Conservation (phyloP, 2,329 filamentous ascomycete species). For the Metarhizium album region DNA sequence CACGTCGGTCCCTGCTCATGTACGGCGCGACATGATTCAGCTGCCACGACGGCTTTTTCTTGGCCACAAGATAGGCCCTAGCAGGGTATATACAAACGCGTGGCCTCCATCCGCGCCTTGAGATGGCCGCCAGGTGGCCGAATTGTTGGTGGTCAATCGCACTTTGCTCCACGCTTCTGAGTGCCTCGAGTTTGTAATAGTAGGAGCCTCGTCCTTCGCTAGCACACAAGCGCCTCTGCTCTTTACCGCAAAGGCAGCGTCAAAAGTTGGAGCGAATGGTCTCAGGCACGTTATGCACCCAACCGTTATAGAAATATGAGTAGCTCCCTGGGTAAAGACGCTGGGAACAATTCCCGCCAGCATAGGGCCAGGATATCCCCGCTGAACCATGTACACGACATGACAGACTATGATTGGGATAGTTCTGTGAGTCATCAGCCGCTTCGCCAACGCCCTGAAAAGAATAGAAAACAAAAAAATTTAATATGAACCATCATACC, state of each 20-base stretch:
- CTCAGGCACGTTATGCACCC: constrained; percentile 6
- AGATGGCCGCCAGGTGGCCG: constrained; percentile 4
- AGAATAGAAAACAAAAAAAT: too few species aligned
- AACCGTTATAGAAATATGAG: constrained; percentile 6
- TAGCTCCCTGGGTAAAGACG: constrained; percentile 4
- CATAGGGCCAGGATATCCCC: not conserved
- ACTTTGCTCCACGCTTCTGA: constrained; percentile 2
- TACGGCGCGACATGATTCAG: not conserved
- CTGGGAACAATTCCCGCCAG: constrained; percentile 2
- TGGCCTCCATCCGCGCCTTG: constrained; percentile 1
- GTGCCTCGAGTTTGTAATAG: constrained; percentile 4
- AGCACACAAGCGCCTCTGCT: not conserved
- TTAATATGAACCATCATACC: not conserved
- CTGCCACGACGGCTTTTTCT: not conserved
- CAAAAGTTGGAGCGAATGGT: constrained; percentile 7
- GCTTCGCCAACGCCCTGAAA: not conserved
- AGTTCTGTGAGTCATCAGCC: not conserved
- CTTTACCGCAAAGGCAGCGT: not conserved
- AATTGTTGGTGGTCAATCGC: not conserved
- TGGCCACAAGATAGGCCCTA: not conserved
- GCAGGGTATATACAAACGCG: not conserved
- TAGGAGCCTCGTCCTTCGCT: constrained; percentile 1
- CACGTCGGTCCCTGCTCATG: not conserved
- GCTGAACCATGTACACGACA: constrained; percentile 2
- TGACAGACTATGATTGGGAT: constrained; percentile 3